These are phyloP conservation scores for Sphaerulina vaccinii DNA, from an alignment of 2,329 filamentous ascomycete species.

Conservation along the genomic window DNA sequence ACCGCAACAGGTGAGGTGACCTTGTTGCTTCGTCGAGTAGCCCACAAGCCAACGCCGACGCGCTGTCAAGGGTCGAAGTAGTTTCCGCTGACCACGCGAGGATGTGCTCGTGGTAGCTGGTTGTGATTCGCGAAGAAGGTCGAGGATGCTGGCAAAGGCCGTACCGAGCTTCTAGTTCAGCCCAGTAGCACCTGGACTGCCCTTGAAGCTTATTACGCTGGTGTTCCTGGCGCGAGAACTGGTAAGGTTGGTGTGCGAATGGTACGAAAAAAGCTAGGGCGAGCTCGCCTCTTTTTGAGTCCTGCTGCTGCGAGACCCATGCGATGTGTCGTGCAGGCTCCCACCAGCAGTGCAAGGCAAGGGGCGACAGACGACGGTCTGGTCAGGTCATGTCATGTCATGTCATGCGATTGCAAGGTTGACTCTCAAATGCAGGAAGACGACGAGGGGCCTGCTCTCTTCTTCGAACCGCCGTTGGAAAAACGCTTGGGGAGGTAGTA, in stretches of 20 bases:
- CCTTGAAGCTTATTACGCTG: constrained; percentile 3
- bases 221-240: background rate
- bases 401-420: no score
- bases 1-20: background rate
- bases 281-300: background rate
- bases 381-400: no score
- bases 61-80: background rate
- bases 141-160: constrained; percentile 1
- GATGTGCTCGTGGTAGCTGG: background rate
- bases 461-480: no score
- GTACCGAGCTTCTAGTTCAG: constrained; percentile 5
- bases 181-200: constrained; percentile 1
- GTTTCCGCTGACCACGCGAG: background rate
- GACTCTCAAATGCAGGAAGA: no score
- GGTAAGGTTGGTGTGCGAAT: no score
- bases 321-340: background rate
- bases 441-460: no score
- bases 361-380: no score
- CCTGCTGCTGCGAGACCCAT: background rate
- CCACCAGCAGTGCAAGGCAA: no score
- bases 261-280: background rate
- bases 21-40: background rate
- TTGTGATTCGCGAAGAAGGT: constrained; percentile 1
- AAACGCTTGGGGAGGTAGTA: no score
- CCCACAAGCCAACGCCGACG: background rate